Base-by-base conservation (phyloP, 495 filamentous ascomycete species). In the Polyplosphaeria fusca region DNA sequence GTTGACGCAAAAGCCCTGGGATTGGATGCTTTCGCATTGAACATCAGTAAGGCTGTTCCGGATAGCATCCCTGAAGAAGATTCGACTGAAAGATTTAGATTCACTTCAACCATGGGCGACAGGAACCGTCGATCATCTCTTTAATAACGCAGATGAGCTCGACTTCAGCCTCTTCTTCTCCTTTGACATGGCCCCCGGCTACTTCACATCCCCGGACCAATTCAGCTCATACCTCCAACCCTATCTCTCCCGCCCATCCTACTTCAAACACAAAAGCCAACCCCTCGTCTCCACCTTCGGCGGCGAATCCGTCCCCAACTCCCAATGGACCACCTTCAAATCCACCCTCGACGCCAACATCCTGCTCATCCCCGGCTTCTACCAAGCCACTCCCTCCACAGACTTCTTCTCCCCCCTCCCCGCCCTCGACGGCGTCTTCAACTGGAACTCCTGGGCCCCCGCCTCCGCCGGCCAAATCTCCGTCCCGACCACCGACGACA, bases 141-240 rank as follows among this genome's bases (percentile, higher is more conserved):
- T 59, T 28, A 59, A 24, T 2, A 52, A 59, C 25, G 55, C 55
- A 19, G 55, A 59, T 23, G 39, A 45, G 1, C 41, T 59, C 16
- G 55, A 41, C 39, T 59, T 59, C 42, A 32, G 48, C 1, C 41
- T 59, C 20, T 59, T 59, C 55, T 59, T 59, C 41, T 59, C 55
- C 14, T 59, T 59, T 25, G 55, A 59, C 32, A 41, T 42, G 22
- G 54, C 54, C 7, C 19, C 47, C 19, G 41, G 47, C 24, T 28
- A 47, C 28, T 47, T 52, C 26, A 52, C 25, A n/a, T 45, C 32
- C 25, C 55, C 55, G 2, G 18, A 42, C 5, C 7, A 44, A 7
- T 59, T 50, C 48, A n/a, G 26, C 7, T 5, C 5, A 14, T 59
- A 52, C 41, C 39, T 59, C 18, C 25, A 47, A 23, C 4, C 22